These are phyloP conservation scores for Zalaria sp. DNA, from an alignment of 2,329 filamentous ascomycete species.

Conservation along the genomic window DNA sequence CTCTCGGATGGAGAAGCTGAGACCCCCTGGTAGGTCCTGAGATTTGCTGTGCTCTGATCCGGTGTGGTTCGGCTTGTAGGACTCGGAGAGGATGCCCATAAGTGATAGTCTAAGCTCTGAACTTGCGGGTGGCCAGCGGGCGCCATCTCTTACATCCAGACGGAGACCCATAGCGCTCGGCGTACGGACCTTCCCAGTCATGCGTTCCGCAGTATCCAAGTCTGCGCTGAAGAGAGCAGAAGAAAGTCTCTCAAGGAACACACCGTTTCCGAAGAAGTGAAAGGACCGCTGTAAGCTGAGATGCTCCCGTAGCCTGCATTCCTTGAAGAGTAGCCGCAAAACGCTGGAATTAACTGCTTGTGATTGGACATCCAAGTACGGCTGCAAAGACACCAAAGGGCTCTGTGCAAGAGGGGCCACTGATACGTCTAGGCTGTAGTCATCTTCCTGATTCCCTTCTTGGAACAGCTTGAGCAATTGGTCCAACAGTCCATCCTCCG, in stretches of 20 bases:
- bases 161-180: constrained; percentile 69
- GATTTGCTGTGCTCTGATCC: background rate
- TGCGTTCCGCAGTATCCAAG: constrained; percentile 53
- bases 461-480: no score
- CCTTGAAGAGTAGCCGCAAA: constrained; percentile 60
- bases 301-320: constrained; percentile 58
- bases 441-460: no score
- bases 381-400: background rate
- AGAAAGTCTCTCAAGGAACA: constrained; percentile 67
- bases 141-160: constrained; percentile 58
- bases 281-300: constrained; percentile 64
- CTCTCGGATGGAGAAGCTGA: constrained; percentile 67
- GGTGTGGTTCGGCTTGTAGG: constrained; percentile 35
- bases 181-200: constrained; percentile 51
- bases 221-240: constrained; percentile 77
- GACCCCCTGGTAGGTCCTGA: constrained; percentile 25
- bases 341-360: constrained; percentile 64
- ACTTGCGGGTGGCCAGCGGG: constrained; percentile 74
- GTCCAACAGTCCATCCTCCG: no score
- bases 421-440: no score
- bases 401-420: background rate
- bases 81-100: constrained; percentile 72
- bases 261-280: constrained; percentile 70
- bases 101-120: constrained; percentile 83
- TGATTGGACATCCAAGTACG: constrained; percentile 50